Base-by-base conservation (phyloP, 73 alveolate species). In the Blepharisma stoltei region DNA sequence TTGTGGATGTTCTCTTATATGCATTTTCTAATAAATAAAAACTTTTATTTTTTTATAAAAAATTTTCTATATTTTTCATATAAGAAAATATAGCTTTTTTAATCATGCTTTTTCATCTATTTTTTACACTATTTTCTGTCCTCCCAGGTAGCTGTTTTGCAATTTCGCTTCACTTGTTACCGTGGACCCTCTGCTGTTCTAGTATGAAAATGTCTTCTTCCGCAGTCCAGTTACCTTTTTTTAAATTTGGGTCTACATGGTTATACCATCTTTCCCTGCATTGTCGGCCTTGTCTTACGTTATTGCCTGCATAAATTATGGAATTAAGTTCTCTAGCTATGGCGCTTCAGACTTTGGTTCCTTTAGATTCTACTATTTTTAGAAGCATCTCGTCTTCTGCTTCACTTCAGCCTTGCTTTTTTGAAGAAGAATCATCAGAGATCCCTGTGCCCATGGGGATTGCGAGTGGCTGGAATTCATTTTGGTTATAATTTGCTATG, bases 241-340 rank as follows among this genome's bases (percentile, higher is more conserved):
- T 89, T 6, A 92, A 84, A 14, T 55, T 46, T 46, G 98, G 98
- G 53, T 92, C 92, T 7, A 93, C 76, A 65, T 90, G 92, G 55
- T 92, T 92, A 70, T 78, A 86, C 95, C 95, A 92, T 54, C 98
- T 67, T 77, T 92, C 98, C 60, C 98, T 54, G 49, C 98, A 92
- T 65, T 92, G 92, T 80, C 90, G 89, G 7, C 98, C 98, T 66
- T 86, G 90, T 54, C 93, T 71, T 7, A 80, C n/a, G 49, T 7
- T 21, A 11, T 32, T 54, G 6, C 82, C 86, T 6, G 48, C 47
- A 41, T 81, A 38, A 60, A 60, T 25, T 25, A 60, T 9, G 0
- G 46, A 43, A 50, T 86, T 86, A 23, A 86, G 37, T 27, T 47
- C 69, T 23, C 65, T 78, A 7, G 93, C 93, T 21, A 86, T 76